Percentiles rank a stretch among this genome's conserved stretches.
Conservation (phyloP, 805 yeast genomes). For the Pichia nanzhaoensis region DNA sequence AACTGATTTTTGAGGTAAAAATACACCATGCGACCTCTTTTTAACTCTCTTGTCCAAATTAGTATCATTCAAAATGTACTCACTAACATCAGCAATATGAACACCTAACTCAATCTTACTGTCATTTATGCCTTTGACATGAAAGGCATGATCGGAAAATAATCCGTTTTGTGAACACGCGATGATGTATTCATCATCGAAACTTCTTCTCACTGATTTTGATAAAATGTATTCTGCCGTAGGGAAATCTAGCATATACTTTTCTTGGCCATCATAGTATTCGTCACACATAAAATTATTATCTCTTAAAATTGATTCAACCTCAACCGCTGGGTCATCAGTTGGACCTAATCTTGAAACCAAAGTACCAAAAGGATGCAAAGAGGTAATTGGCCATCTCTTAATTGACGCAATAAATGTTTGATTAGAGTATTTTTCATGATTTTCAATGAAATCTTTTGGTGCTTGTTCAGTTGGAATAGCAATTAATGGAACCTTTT, state of each 20-base stretch:
- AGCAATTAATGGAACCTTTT: constrained; percentile 95
- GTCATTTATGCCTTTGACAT: constrained; percentile 56
- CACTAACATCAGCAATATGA: constrained; percentile 77
- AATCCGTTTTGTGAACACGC: constrained; percentile 54
- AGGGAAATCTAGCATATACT: constrained; percentile 34
- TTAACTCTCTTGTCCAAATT: constrained; percentile 81
- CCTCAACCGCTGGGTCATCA: constrained; percentile 70
- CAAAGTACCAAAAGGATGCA: constrained; percentile 95
- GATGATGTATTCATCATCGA: constrained; percentile 53
- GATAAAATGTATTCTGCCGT: constrained; percentile 31
- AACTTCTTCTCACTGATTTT: constrained; percentile 42
- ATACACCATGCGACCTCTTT: constrained; percentile 84
- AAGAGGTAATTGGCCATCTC: constrained; percentile 98
- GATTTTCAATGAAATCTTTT: constrained; percentile 87
- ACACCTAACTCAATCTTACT: constrained; percentile 74
- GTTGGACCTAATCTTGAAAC: constrained; percentile 80
- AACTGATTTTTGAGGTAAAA: constrained; percentile 68
- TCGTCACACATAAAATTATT: constrained; percentile 79
- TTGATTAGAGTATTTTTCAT: constrained; percentile 72
- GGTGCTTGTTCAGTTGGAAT: constrained; percentile 99
- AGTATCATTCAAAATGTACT: constrained; percentile 65
- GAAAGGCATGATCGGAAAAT: constrained; percentile 72
- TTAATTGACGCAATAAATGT: constrained; percentile 92
- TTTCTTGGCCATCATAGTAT: constrained; percentile 43
- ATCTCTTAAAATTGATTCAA: constrained; percentile 84